Evolutionary conservation across 1,139 yeast genomes (phyloP), one percentile per base, ranked within the genome.

Genomic region (Yamadazyma taylorii): DNA sequence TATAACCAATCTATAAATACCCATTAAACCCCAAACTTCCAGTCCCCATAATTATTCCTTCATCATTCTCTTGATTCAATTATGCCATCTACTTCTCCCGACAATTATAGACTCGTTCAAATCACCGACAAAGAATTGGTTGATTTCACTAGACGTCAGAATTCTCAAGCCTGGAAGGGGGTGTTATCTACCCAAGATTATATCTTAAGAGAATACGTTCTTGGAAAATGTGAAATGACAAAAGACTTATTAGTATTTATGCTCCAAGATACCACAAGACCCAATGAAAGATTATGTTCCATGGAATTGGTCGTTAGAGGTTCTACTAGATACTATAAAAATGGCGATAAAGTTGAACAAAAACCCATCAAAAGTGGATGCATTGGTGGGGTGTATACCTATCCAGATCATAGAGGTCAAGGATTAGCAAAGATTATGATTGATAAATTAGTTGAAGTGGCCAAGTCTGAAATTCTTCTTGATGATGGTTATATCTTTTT

Each of bases 391-490:
- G 89, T 84, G 0, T 84, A 64, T 56, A 82, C 90, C 1, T 69
- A 76, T 23, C 67, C 69, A 7, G 65, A 71, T 36, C 59, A 70
- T 51, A 70, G 95, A 40, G 81, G 83, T 16, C 73, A 75, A 46
- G 89, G 92, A 1, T 79, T 78, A 49, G 90, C 87, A 2, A 61
- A 62, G 19, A 52, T 64, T 26, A 77, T 85, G 87, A 69, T 85
- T 34, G 79, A 76, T 45, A 59, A 66, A 37, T 47, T 75, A 30
- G 62, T 63, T 24, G 59, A 61, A n/a, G 32, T 51, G 21, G 55
- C 59, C 28, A 55, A 52, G 33, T 35, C 31, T 4, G 48, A 54
- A 4, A 39, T 47, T 13, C 42, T 68, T 31, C 19, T 12, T 8
- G 68, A 53, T 15, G 66, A 72, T 38, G 73, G 76, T 13, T 69